phyloP scores from a whole-genome alignment of 495 filamentous ascomycete species.

The Penicillium goetzii region DNA sequence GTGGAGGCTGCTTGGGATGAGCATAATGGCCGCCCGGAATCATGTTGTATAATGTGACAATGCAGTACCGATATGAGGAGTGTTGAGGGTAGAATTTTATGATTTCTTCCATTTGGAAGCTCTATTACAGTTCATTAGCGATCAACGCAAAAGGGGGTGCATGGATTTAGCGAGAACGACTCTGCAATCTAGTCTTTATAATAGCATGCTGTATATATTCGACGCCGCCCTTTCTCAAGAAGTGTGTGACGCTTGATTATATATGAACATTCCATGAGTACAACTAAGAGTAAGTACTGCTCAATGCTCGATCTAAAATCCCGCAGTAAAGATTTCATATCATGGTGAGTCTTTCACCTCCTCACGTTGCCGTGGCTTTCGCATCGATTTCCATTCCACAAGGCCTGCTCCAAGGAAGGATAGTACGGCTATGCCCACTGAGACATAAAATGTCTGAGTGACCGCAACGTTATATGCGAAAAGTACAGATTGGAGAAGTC shows the following conservation, averaged over 20 bases:
- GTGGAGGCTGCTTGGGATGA: neutral
- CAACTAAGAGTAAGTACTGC: neutral
- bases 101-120: neutral
- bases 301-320: neutral
- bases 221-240: neutral
- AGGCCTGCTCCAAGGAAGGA: conserved; percentile 61
- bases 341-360: neutral
- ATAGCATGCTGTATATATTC: neutral
- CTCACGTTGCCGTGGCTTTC: conserved; percentile 7
- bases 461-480: conserved; percentile 73
- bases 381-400: conserved; percentile 81
- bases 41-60: conserved; percentile 14
- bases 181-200: neutral
- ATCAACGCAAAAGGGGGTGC: neutral
- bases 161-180: neutral
- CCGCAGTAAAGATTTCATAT: too few relatives aligned
- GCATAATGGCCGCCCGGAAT: neutral
- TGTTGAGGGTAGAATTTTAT: neutral
- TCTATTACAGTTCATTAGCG: neutral
- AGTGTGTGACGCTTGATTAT: neutral
- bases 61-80: neutral
- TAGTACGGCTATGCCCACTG: conserved; percentile 61
- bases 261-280: neutral
- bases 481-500: conserved; percentile 59
- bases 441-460: conserved; percentile 68